Conservation (phyloP, 2,329 filamentous ascomycete species). For the Colletotrichum viniferum region DNA sequence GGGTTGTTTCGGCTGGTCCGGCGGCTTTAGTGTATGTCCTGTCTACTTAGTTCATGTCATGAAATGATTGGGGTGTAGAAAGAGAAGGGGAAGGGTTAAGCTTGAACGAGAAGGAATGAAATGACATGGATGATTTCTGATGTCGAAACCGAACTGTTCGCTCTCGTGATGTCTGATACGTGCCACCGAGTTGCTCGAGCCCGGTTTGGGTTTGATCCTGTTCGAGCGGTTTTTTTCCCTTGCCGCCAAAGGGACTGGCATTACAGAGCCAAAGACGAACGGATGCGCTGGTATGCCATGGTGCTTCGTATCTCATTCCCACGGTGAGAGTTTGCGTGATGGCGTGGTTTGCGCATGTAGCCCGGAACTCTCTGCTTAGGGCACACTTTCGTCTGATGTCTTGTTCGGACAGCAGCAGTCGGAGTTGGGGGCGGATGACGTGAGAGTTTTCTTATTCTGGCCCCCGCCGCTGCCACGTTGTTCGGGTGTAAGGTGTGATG, state of each 20-base stretch:
- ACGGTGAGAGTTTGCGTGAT: background rate
- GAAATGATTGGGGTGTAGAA: conserved; percentile 11
- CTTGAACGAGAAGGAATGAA: conserved; percentile 7
- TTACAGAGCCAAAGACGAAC: background rate
- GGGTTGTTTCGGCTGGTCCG: conserved; percentile 28
- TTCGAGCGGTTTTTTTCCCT: background rate
- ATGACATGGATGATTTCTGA: conserved; percentile 14
- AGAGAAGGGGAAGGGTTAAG: background rate
- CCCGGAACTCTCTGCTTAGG: background rate
- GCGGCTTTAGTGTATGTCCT: conserved; percentile 18
- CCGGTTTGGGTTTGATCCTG: background rate
- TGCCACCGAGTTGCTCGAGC: background rate
- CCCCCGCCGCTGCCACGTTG: background rate
- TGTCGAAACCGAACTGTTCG: background rate
- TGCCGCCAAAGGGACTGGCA: background rate
- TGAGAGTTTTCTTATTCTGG: background rate
- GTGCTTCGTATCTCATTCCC: background rate
- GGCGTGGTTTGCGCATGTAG: background rate
- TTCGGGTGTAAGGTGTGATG: background rate
- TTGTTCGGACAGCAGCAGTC: background rate
- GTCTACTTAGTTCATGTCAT: conserved; percentile 6
- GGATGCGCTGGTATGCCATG: background rate
- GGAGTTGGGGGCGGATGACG: background rate
- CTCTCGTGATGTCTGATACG: background rate
- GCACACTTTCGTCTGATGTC: background rate